Conservation (phyloP, 192 early-diverging fungal genomes). For the Spinellus fusiger region DNA sequence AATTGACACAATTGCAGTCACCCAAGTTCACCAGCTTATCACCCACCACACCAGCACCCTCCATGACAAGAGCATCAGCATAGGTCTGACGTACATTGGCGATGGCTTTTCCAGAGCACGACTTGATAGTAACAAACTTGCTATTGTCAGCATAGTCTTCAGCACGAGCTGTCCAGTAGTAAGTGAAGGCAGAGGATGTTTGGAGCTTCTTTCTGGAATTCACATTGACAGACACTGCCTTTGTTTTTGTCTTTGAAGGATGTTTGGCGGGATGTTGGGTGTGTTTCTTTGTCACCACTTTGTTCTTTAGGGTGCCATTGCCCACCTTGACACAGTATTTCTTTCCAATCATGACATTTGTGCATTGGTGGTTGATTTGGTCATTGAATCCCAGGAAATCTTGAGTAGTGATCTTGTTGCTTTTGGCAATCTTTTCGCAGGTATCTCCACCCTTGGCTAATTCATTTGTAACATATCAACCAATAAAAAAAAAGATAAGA, state of each 20-base stretch:
- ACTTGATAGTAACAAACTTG: constrained; percentile 24
- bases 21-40: constrained; percentile 32
- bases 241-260: constrained; percentile 4
- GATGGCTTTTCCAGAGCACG: constrained; percentile 30
- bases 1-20: constrained; percentile 27
- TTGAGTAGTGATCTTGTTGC: constrained; percentile 7
- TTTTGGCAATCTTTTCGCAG: constrained; percentile 15
- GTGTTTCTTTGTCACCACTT: neutral
- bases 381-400: constrained; percentile 25
- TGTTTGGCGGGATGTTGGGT: neutral
- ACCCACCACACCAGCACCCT: constrained; percentile 32
- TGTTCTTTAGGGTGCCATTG: constrained; percentile 1
- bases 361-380: constrained; percentile 23
- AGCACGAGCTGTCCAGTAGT: constrained; percentile 35
- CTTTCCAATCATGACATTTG: constrained; percentile 20
- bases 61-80: constrained; percentile 34
- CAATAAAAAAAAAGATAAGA: neutral
- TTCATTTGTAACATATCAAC: neutral
- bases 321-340: constrained; percentile 16
- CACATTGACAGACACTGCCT: neutral
- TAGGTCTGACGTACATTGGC: constrained; percentile 20
- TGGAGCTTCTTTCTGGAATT: constrained; percentile 18
- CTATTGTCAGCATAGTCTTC: constrained; percentile 21
- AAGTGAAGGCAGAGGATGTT: constrained; percentile 25
- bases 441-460: constrained; percentile 18